Evolutionary conservation across 2,329 filamentous ascomycete species (phyloP).

Genomic region (Aspergillus sp.): DNA sequence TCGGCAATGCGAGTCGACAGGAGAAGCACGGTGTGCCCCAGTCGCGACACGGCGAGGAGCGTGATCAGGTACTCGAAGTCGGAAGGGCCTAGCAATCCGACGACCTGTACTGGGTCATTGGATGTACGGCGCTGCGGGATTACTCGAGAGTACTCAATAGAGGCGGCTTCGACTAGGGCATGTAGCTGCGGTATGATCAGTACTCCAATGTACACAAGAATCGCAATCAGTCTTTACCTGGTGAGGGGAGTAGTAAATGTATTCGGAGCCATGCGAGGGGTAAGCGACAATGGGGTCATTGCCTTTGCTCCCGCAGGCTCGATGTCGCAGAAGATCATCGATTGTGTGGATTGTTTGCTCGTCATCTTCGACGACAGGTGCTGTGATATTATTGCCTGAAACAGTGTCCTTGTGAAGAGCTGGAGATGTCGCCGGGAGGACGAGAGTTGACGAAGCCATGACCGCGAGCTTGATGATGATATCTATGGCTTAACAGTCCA

Average conservation of each 20-base stretch:
- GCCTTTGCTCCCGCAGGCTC: slow-evolving; percentile 8
- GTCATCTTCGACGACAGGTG: background rate
- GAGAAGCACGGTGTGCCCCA: slow-evolving; percentile 24
- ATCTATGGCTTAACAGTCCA: no score
- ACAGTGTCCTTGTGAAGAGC: background rate
- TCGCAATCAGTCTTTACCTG: slow-evolving; percentile 5
- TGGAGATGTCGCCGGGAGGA: background rate
- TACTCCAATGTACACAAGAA: background rate
- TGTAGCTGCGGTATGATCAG: slow-evolving; percentile 11
- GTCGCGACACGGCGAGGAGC: slow-evolving; percentile 18
- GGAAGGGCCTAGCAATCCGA: slow-evolving; percentile 22
- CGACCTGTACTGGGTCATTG: slow-evolving; percentile 20
- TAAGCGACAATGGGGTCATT: slow-evolving; percentile 18
- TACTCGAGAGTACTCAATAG: slow-evolving; percentile 14
- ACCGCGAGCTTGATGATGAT: background rate
- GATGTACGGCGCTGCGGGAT: slow-evolving; percentile 20
- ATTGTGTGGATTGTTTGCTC: slow-evolving; percentile 11
- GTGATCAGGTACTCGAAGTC: slow-evolving; percentile 25
- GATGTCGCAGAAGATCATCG: slow-evolving; percentile 11
- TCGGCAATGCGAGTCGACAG: slow-evolving; percentile 24
- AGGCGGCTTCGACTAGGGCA: slow-evolving; percentile 17
- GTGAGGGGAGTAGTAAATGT: slow-evolving; percentile 17
- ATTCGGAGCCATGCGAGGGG: slow-evolving; percentile 12
- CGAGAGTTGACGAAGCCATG: background rate
- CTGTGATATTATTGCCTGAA: background rate